A percentile compares a stretch with the other conserved stretches of the same genome.
Conservation (phyloP, 306 rosid species). For the Leucaena leucocephala region DNA sequence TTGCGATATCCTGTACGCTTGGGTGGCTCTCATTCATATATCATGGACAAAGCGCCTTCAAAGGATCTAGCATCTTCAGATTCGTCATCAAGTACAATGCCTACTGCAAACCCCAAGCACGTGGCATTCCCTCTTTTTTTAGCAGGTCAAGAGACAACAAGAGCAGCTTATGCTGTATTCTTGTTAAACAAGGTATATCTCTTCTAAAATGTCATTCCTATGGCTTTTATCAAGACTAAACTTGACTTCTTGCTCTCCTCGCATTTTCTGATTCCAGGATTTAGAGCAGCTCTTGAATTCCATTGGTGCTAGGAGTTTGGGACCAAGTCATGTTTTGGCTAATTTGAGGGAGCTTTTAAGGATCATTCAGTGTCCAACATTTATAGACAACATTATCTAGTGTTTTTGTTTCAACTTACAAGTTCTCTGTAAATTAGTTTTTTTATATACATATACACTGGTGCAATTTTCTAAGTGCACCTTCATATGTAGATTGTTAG, state of each 20-base stretch:
- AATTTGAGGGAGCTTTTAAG: slow-evolving; percentile 93
- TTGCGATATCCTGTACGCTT: slow-evolving; percentile 82
- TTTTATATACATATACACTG: slow-evolving; percentile 53
- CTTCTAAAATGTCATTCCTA: slow-evolving; percentile 3
- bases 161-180: slow-evolving; percentile 93
- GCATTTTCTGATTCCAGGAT: slow-evolving; percentile 61
- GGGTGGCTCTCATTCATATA: slow-evolving; percentile 85
- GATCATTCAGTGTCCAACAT: slow-evolving; percentile 77
- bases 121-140: slow-evolving; percentile 86
- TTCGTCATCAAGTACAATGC: slow-evolving; percentile 47
- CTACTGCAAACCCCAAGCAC: slow-evolving; percentile 52
- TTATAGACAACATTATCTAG: slow-evolving; percentile 53
- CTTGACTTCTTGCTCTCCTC: slow-evolving; percentile 16
- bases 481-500: slow-evolving; percentile 48
- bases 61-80: slow-evolving; percentile 61
- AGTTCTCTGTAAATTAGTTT: slow-evolving; percentile 57
- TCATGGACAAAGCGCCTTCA: slow-evolving; percentile 83
- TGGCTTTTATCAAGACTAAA: slow-evolving; percentile 1
- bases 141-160: slow-evolving; percentile 95
- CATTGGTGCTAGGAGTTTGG: slow-evolving; percentile 85
- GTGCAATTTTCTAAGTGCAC: slow-evolving; percentile 87
- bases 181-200: slow-evolving; percentile 81
- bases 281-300: slow-evolving; percentile 93
- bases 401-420: slow-evolving; percentile 34
- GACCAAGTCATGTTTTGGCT: slow-evolving; percentile 86